Evolutionary conservation across 306 rosid species (phyloP), one percentile per base, ranked within the genome.

Genomic region (Ziziphus jujuba): DNA sequence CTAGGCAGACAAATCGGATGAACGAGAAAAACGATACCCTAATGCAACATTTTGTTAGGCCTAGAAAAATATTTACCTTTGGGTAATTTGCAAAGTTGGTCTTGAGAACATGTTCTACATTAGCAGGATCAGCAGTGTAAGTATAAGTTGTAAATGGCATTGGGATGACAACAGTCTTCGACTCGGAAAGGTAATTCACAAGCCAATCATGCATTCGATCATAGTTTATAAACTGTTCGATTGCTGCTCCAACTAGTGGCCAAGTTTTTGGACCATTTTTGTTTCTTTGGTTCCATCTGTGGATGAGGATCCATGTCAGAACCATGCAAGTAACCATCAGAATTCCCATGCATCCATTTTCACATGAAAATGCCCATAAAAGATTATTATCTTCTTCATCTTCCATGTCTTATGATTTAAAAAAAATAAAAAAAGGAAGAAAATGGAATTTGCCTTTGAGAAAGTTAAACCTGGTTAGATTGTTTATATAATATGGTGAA

Each of bases 131-230:
- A 24, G 98, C 98, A 80, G 89, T 90, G 69, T 89, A 92, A 21
- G 97, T 92, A 23, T 89, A 87, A 15, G 96, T 89, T 40, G 86
- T 86, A 82, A 87, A 87, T 9, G 97, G 97, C 98, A 92, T 92
- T 8, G 89, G 96, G 25, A 92, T 97, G 21, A 87, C 97, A 5
- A 87, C 82, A 47, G 98, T 81, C 74, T 70, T 86, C 3, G 84
- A 81, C 25, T 76, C 73, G 0, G 85, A 69, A 17, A 92, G 77
- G 75, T 92, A 89, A 1, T 70, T 48, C 16, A 84, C 88, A 17
- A 89, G 83, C 97, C 98, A 92, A 70, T 89, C 98, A 10, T 92
- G 98, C 97, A 92, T 92, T 53, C 85, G 74, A 40, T 87, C 85
- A 74, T 85, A 89, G 84, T 92, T 86, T 53, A 78, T 59, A 6